These are phyloP conservation scores for Parasitella parasitica DNA, from an alignment of 371 early-diverging fungal genomes.

Conservation along the genomic window DNA sequence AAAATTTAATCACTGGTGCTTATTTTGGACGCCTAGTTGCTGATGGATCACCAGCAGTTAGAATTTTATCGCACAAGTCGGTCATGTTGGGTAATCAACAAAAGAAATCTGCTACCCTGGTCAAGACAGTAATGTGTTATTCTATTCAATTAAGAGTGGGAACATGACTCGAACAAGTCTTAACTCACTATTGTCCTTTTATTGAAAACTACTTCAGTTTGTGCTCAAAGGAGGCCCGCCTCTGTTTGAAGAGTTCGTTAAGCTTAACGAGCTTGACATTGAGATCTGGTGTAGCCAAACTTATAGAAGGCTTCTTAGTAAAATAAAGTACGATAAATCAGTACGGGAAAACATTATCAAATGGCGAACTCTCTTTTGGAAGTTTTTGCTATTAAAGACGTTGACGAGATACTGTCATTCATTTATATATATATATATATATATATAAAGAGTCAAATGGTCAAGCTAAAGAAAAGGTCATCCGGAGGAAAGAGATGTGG, in stretches of 20 bases:
- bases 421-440: too few species aligned
- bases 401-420: constrained; percentile 12
- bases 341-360: too few species aligned
- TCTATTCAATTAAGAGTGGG: neutral
- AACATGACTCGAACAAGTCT: neutral
- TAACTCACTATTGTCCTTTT: neutral
- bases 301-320: too few species aligned
- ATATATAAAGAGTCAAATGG: constrained; percentile 13
- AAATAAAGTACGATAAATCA: too few species aligned
- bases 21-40: too few species aligned
- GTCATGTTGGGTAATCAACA: constrained; percentile 4
- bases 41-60: too few species aligned
- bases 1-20: too few species aligned
- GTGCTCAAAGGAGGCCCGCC: too few species aligned
- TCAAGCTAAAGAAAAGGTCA: constrained; percentile 9
- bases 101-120: neutral
- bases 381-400: constrained; percentile 12
- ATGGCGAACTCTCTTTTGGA: constrained; percentile 6
- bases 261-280: constrained; percentile 2
- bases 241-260: too few species aligned
- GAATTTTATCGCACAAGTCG: too few species aligned
- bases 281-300: constrained; percentile 7
- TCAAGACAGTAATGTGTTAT: constrained; percentile 5
- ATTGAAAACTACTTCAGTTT: neutral
- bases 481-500: constrained; percentile 13